These are phyloP conservation scores for Phaffia rhodozyma DNA, from an alignment of 1,284 basidiomycete genomes.

Conservation along the genomic window DNA sequence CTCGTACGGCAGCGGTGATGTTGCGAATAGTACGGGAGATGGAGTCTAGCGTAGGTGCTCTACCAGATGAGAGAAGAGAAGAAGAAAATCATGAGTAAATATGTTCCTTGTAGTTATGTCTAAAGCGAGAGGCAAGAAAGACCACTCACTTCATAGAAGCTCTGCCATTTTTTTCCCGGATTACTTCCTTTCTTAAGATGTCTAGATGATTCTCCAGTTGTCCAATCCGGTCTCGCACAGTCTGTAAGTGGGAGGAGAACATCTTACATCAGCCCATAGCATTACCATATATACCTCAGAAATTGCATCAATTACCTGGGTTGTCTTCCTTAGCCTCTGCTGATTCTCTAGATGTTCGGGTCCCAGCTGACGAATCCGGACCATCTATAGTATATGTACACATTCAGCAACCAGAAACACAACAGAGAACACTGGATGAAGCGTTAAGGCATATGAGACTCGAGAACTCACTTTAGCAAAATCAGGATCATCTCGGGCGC, in stretches of 20 bases:
- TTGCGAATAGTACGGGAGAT: slow-evolving; percentile 39
- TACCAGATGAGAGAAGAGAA: background rate
- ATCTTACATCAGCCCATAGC: too few species aligned
- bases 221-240: slow-evolving; percentile 34
- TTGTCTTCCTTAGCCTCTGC: slow-evolving; percentile 34
- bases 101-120: slow-evolving; percentile 27
- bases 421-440: too few species aligned
- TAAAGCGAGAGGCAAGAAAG: slow-evolving; percentile 10
- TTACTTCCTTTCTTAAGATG: slow-evolving; percentile 28
- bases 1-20: slow-evolving; percentile 36
- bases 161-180: slow-evolving; percentile 18
- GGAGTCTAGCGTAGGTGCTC: slow-evolving; percentile 38
- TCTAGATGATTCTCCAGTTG: slow-evolving; percentile 30
- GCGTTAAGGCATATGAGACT: background rate
- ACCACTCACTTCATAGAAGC: slow-evolving; percentile 13
- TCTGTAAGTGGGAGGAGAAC: slow-evolving; percentile 18
- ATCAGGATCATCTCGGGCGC: slow-evolving; percentile 38
- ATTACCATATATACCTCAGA: too few species aligned
- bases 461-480: slow-evolving; percentile 31
- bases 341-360: slow-evolving; percentile 42
- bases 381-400: slow-evolving; percentile 20
- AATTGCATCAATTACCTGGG: slow-evolving; percentile 23
- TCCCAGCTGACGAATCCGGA: slow-evolving; percentile 39
- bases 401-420: too few species aligned
- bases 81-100: slow-evolving; percentile 20